phyloP scores from a whole-genome alignment of 768 basidiomycete genomes.

The Macrolepiota dolichaula region DNA sequence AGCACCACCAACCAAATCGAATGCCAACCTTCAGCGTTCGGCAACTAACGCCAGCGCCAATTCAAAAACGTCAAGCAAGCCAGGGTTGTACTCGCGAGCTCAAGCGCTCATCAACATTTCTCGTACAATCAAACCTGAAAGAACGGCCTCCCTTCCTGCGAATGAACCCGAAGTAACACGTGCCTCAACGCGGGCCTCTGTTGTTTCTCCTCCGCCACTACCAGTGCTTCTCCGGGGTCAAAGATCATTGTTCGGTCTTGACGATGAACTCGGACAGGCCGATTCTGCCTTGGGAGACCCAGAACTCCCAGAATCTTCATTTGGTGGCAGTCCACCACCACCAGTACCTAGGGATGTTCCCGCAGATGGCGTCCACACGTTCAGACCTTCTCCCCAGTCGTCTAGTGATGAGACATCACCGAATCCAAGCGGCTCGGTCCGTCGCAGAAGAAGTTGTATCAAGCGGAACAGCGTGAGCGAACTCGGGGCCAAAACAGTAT shows the following conservation, averaged over 20 bases:
- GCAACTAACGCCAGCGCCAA: constrained; percentile 22
- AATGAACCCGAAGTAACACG: constrained; percentile 14
- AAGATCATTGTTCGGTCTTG: constrained; percentile 27
- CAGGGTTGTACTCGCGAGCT: constrained; percentile 18
- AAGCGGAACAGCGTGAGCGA: constrained; percentile 56
- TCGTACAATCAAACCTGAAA: constrained; percentile 21
- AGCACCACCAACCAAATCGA: not conserved
- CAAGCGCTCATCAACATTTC: constrained; percentile 16
- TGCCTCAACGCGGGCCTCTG: constrained; percentile 16
- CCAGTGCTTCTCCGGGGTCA: constrained; percentile 36
- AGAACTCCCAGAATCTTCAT: constrained; percentile 4
- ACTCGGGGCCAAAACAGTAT: constrained; percentile 56
- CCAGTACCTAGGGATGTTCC: not conserved
- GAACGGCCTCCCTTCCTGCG: constrained; percentile 16
- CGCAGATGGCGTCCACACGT: not conserved
- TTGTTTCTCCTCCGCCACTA: constrained; percentile 38
- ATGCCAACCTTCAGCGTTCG: constrained; percentile 16
- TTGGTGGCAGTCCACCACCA: constrained; percentile 7
- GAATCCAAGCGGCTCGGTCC: constrained; percentile 20
- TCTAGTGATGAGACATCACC: constrained; percentile 8
- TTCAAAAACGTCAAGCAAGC: constrained; percentile 15
- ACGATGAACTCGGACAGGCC: constrained; percentile 12
- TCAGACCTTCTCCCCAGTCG: constrained; percentile 1
- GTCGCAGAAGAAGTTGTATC: constrained; percentile 60
- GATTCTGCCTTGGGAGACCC: constrained; percentile 9